A percentile compares a stretch with the other conserved stretches of the same genome.
These are phyloP conservation scores for Darksidea phi DNA, from an alignment of 495 filamentous ascomycete genomes.

Conservation along the genomic window DNA sequence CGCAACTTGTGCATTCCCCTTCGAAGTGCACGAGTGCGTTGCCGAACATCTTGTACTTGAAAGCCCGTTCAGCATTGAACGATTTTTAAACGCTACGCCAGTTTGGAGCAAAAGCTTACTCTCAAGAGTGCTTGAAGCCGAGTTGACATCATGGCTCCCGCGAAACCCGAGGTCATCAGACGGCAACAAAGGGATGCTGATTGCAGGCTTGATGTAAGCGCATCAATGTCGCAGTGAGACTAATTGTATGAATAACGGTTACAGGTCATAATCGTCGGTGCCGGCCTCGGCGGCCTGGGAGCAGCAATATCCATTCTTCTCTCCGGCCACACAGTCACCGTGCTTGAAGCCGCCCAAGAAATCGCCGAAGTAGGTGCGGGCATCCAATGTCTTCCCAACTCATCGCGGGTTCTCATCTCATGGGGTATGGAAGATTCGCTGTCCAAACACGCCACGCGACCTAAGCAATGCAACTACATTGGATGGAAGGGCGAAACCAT, in stretches of 20 bases:
- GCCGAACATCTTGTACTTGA: too few relatives aligned
- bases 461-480: conserved; percentile 5
- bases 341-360: conserved; percentile 59
- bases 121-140: not conserved
- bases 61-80: too few relatives aligned
- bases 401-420: conserved; percentile 36
- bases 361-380: conserved; percentile 42
- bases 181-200: conserved; percentile 8
- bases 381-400: conserved; percentile 44
- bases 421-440: conserved; percentile 39
- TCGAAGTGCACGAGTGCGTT: too few relatives aligned
- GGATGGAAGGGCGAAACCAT: conserved; percentile 15
- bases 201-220: not conserved
- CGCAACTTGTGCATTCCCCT: too few relatives aligned
- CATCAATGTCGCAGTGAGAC: not conserved
- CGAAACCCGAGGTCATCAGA: conserved; percentile 13
- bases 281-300: conserved; percentile 66
- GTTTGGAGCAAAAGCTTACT: too few relatives aligned
- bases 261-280: conserved; percentile 61
- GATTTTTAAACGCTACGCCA: too few relatives aligned
- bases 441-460: conserved; percentile 5
- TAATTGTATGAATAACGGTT: not conserved
- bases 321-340: conserved; percentile 58
- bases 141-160: conserved; percentile 15
- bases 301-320: conserved; percentile 61